Evolutionary conservation across 2,329 filamentous ascomycete genomes (phyloP).

Genomic region (Pseudodiploospora longispora): DNA sequence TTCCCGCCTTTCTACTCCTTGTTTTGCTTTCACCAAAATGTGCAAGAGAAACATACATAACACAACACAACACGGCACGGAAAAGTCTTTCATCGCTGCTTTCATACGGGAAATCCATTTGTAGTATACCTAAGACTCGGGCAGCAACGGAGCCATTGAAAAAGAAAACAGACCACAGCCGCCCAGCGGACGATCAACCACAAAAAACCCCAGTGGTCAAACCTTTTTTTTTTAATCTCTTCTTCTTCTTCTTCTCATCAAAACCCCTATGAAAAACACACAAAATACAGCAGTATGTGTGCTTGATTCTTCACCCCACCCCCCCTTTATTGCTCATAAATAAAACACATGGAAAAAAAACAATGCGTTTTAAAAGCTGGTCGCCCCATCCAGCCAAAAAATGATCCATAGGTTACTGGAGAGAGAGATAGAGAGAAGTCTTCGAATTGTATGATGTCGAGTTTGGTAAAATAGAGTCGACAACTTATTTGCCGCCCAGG

Average conservation of each 20-base stretch:
- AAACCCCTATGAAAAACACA: constrained; percentile 22
- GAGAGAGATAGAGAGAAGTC: constrained; percentile 1
- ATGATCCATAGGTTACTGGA: too few relatives aligned
- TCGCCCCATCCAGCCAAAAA: background rate
- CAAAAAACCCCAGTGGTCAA: constrained; percentile 20
- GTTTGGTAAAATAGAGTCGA: constrained; percentile 7
- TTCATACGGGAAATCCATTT: constrained; percentile 20
- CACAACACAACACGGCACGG: background rate
- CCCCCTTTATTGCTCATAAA: background rate
- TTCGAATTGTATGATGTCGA: constrained; percentile 3
- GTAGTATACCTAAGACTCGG: constrained; percentile 21
- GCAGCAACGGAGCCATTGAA: constrained; percentile 17
- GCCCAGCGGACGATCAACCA: constrained; percentile 14
- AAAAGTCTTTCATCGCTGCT: constrained; percentile 6
- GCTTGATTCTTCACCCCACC: constrained; percentile 6
- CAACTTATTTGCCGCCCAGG: constrained; percentile 44
- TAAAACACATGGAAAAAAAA: background rate
- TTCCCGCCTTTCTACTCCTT: background rate
- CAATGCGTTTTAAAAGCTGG: background rate
- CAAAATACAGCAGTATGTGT: constrained; percentile 3
- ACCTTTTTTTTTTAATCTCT: constrained; percentile 12
- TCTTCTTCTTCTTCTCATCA: background rate
- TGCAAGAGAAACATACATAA: background rate
- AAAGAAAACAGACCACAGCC: constrained; percentile 11
- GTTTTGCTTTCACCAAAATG: background rate